Base-by-base conservation (phyloP, 2,329 filamentous ascomycete species). In the Trichoderma polysporum region DNA sequence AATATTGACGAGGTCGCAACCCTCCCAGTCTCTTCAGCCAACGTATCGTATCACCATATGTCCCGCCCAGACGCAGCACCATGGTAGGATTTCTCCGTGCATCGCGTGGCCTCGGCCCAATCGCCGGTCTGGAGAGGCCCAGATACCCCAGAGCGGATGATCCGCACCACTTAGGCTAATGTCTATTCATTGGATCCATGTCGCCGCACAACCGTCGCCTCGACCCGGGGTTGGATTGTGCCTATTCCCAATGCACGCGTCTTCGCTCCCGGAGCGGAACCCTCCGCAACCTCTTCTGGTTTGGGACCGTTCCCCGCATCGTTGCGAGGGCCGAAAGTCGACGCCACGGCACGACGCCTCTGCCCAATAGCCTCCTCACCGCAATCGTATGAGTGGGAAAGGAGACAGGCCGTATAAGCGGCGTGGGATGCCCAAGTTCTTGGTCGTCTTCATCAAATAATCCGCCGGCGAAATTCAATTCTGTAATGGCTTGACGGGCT, bases 101-200 rank as follows among this genome's bases (percentile, higher is more conserved):
- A 9, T 64, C 60, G 60, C 60, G 60, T 64, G 60, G 60, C 50
- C 50, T 45, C 25, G 60, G 60, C 49, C 60, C 60, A 63, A 63
- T 63, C 35, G 60, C 29, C 27, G 12, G 33, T 2, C 60, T 54
- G 47, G 17, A 41, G 22, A 41, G 25, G 12, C 35, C 35, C 49
- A 33, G 35, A n/a, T 63, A 19, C 60, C 60, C 50, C 49, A 64
- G 60, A 56, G 60, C 49, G 60, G 60, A 64, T 54, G 49, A 64
- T 64, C 50, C 50, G 60, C 60, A 39, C 37, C 60, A 64, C 60
- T 64, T 64, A 64, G 60, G 49, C 60, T 64, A 64, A 64, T 64
- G 19, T 64, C 50, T 64, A 64, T 64, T 56, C 60, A 56, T 19
- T 56, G 60, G 60, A 64, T 27, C 60, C 60, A 25, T 47, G 27